Evolutionary conservation across 257 asterid species (phyloP).

Genomic region (Solanum peruvianum): DNA sequence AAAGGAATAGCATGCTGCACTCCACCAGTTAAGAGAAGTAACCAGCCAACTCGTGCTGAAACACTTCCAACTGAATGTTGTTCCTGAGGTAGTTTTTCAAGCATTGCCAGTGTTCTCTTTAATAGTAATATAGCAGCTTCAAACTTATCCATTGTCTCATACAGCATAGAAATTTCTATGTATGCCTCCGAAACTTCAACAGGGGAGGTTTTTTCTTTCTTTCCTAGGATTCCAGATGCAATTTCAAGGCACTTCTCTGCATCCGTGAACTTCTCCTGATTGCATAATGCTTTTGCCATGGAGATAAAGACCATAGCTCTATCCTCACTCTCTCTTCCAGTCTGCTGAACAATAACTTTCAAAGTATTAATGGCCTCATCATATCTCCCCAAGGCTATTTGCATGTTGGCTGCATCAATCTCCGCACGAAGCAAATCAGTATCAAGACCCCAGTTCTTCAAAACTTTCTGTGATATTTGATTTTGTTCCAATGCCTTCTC

Average conservation of each 20-base stretch:
- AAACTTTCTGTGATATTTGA: slow-evolving; percentile 59
- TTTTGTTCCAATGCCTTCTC: slow-evolving; percentile 82
- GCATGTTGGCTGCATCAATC: slow-evolving; percentile 91
- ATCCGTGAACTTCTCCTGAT: slow-evolving; percentile 53
- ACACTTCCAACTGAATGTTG: slow-evolving; percentile 87
- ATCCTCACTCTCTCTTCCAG: slow-evolving; percentile 71
- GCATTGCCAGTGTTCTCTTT: slow-evolving; percentile 45
- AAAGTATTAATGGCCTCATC: slow-evolving; percentile 68
- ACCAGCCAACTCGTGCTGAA: slow-evolving; percentile 87
- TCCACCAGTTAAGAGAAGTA: slow-evolving; percentile 64
- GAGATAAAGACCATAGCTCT: slow-evolving; percentile 68
- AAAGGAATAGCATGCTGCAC: slow-evolving; percentile 66
- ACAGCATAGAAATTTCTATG: slow-evolving; percentile 65
- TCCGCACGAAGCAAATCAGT: slow-evolving; percentile 82
- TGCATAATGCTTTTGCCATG: slow-evolving; percentile 77
- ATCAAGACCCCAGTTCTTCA: slow-evolving; percentile 76
- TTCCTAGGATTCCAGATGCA: slow-evolving; percentile 53
- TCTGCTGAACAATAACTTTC: slow-evolving; percentile 63
- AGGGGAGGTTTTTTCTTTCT: slow-evolving; percentile 55
- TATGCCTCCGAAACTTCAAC: slow-evolving; percentile 61
- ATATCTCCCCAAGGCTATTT: slow-evolving; percentile 66
- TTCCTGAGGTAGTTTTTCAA: slow-evolving; percentile 78
- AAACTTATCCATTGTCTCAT: slow-evolving; percentile 81
- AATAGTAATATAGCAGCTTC: slow-evolving; percentile 65
- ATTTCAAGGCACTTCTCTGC: slow-evolving; percentile 75